Conservation (phyloP, 2,329 filamentous ascomycete genomes). For the Neofusicoccum umdonicola region DNA sequence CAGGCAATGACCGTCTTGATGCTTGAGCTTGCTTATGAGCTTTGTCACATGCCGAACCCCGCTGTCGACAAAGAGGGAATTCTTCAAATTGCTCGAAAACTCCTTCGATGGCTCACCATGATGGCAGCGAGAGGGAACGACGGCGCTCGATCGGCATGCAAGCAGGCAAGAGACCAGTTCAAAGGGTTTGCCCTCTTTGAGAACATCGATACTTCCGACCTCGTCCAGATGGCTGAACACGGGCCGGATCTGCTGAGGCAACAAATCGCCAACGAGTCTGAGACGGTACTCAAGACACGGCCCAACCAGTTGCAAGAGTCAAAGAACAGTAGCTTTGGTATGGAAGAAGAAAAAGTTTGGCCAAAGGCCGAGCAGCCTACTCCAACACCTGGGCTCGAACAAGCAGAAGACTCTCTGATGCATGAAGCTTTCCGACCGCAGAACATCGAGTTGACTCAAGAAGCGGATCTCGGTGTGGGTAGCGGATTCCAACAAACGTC, state of each 20-base stretch:
- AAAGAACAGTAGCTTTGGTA: too few species aligned
- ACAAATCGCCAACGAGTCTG: neutral
- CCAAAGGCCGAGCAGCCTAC: neutral
- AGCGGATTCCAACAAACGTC: neutral
- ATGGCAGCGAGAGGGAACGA: conserved; percentile 26
- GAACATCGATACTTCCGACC: neutral
- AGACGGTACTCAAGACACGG: neutral
- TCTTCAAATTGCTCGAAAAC: conserved; percentile 29
- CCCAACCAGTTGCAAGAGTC: neutral
- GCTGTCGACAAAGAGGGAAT: conserved; percentile 22
- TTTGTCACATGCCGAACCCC: conserved; percentile 26
- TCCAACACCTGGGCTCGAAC: neutral
- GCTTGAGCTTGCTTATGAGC: conserved; percentile 34
- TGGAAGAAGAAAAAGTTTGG: neutral
- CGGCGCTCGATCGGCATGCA: neutral
- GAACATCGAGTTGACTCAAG: neutral
- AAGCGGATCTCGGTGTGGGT: neutral
- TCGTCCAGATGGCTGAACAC: conserved; percentile 3
- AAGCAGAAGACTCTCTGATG: neutral
- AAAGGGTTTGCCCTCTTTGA: neutral
- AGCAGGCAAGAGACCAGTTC: conserved; percentile 2
- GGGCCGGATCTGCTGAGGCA: neutral
- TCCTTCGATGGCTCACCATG: conserved; percentile 32
- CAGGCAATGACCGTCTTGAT: conserved; percentile 38
- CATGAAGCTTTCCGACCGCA: neutral